Base-by-base conservation (phyloP, 179 eudicot genomes). In the Beta macrorhiza region DNA sequence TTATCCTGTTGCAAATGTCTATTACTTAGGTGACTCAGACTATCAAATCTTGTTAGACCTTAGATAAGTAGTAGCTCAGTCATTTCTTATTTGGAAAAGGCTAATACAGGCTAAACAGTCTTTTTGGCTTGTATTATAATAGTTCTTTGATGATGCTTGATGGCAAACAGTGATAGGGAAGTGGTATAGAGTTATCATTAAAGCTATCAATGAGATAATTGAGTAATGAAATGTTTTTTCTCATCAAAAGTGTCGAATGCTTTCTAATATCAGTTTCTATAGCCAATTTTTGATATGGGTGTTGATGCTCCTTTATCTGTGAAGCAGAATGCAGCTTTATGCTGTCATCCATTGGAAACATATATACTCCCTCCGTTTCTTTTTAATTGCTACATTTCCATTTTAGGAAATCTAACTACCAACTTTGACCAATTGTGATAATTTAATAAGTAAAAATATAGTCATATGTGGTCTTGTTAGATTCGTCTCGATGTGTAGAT, bases 161-260 rank as follows among this genome's bases (percentile, higher is more conserved):
- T 37, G 13, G 69, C 69, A 9, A 29, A 19, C 20, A 42, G 22
- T 69, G 22, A 10, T 69, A 69, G 73, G 59, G 16, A 74, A 61
- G 59, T 64, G 62, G 58, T 74, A 17, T 25, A 37, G 6, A 3
- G 16, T 72, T 17, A 58, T 17, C 4, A 3, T 64, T 25, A 19
- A 80, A 52, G 77, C 58, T 63, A 57, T 32, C 45, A 58, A 62
- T 77, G 62, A 80, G 47, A 61, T 61, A 16, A 29, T 62, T 61
- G 55, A 51, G 29, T 32, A 15, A 42, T 64, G 64, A 37, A 72
- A 72, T 80, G 55, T 76, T 20, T 75, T 75, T 56, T 73, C 16
- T 44, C 3, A 13, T 53, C 42, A 17, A 57, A 49, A 56, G 3
- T 49, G 55, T 73, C 16, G 65, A 4, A 44, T 63, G 7, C 13